Evolutionary conservation across 2,329 filamentous ascomycete species (phyloP).

Genomic region (Aureobasidium sp.): DNA sequence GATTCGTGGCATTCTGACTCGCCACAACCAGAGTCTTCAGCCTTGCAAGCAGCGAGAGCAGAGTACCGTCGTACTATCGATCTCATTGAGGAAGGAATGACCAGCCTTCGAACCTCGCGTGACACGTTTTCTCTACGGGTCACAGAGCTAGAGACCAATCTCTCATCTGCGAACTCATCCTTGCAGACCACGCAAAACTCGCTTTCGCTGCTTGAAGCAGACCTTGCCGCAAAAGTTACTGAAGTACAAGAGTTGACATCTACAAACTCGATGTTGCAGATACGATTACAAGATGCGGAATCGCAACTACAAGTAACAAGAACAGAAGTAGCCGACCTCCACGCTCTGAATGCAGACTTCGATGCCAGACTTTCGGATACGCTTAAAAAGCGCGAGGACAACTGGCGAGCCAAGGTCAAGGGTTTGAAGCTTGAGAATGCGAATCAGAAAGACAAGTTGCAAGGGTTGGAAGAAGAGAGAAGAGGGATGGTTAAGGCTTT

Average conservation of each 20-base stretch:
- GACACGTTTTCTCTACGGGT: slow-evolving; percentile 4
- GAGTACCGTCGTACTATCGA: slow-evolving; percentile 8
- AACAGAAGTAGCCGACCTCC: slow-evolving; percentile 21
- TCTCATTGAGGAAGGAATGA: slow-evolving; percentile 9
- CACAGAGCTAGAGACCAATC: slow-evolving; percentile 21
- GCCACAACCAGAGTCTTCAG: neutral
- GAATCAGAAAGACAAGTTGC: neutral
- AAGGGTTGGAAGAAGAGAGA: slow-evolving; percentile 26
- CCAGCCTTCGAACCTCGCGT: slow-evolving; percentile 5
- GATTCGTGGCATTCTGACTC: neutral
- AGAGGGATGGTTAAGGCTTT: slow-evolving; percentile 44
- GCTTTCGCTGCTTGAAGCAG: slow-evolving; percentile 19
- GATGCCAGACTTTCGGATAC: neutral
- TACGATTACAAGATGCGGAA: neutral
- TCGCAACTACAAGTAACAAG: slow-evolving; percentile 20
- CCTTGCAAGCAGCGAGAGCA: neutral
- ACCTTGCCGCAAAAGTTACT: slow-evolving; percentile 17
- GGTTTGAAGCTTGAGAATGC: neutral
- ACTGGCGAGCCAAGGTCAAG: slow-evolving; percentile 1
- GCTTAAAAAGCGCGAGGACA: slow-evolving; percentile 3
- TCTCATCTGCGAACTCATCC: slow-evolving; percentile 11
- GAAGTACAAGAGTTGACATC: neutral
- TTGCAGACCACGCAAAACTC: slow-evolving; percentile 15
- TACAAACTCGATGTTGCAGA: neutral
- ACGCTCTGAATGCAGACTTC: slow-evolving; percentile 16